Evolutionary conservation across 345 rosid species (phyloP).

Genomic region (Rhodamnia rubescens): DNA sequence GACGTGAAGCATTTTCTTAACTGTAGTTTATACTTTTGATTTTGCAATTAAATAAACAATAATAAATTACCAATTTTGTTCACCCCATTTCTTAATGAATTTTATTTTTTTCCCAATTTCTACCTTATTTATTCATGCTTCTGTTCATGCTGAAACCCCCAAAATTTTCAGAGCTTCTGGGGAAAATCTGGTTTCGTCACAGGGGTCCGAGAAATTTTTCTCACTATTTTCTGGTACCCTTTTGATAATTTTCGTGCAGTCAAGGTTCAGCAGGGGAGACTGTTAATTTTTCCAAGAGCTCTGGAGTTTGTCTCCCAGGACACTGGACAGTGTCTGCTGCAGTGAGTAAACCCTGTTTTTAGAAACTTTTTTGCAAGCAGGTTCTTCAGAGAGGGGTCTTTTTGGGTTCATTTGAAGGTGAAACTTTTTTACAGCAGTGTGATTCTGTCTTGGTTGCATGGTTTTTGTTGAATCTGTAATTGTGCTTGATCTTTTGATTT

Average conservation of each 20-base stretch:
- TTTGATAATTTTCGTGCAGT: neutral
- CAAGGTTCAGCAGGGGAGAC: neutral
- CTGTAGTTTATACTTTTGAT: constrained; percentile 73
- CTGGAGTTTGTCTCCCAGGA: constrained; percentile 7
- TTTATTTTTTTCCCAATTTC: constrained; percentile 3
- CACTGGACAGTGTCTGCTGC: neutral
- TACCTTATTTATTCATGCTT: constrained; percentile 27
- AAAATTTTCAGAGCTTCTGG: constrained; percentile 7
- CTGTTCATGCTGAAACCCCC: constrained; percentile 32
- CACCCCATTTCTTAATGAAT: neutral
- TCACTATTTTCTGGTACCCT: neutral
- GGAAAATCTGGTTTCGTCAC: neutral
- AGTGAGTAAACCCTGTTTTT: constrained; percentile 1
- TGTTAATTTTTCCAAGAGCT: neutral
- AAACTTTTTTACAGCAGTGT: neutral
- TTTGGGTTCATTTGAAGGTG: neutral
- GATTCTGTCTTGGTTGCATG: neutral
- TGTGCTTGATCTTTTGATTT: neutral
- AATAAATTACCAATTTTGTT: constrained; percentile 9
- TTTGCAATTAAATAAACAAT: constrained; percentile 29
- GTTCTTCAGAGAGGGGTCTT: neutral
- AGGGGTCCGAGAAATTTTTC: neutral
- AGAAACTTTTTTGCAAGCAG: neutral
- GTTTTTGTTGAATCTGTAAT: neutral
- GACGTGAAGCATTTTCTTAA: constrained; percentile 89